Conservation (phyloP, 257 asterid genomes). For the Lycium ferocissimum region DNA sequence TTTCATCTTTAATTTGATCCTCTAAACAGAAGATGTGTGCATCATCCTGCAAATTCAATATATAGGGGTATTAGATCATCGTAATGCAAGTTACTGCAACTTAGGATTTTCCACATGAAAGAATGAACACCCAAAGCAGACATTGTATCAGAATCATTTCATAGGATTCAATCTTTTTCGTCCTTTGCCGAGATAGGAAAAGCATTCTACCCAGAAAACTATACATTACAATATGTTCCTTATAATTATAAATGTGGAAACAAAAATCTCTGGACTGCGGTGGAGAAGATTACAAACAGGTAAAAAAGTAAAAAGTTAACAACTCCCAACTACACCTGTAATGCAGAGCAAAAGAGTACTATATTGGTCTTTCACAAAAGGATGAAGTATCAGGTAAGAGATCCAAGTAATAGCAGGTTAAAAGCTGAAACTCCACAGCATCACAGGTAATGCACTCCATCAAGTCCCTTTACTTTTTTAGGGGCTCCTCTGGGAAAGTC, state of each 20-base stretch:
- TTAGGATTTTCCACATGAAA: not conserved
- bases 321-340: conserved; percentile 1
- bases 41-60: conserved; percentile 71
- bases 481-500: not conserved
- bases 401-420: not conserved
- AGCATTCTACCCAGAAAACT: not conserved
- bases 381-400: not conserved
- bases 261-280: not conserved
- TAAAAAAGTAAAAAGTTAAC: not conserved
- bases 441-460: not conserved
- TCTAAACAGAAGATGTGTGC: conserved; percentile 96
- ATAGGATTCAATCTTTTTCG: not conserved
- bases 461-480: not conserved
- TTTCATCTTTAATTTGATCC: conserved; percentile 91
- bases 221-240: not conserved
- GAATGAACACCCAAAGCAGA: not conserved
- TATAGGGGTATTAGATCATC: not conserved
- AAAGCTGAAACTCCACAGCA: not conserved
- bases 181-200: not conserved
- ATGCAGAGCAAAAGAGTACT: conserved; percentile 3
- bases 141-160: conserved; percentile 6
- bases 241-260: not conserved
- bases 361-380: not conserved
- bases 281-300: conserved; percentile 21
- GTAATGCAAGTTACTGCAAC: not conserved